Conservation (phyloP, 2,329 filamentous ascomycete species). For the Botrytis cinerea region DNA sequence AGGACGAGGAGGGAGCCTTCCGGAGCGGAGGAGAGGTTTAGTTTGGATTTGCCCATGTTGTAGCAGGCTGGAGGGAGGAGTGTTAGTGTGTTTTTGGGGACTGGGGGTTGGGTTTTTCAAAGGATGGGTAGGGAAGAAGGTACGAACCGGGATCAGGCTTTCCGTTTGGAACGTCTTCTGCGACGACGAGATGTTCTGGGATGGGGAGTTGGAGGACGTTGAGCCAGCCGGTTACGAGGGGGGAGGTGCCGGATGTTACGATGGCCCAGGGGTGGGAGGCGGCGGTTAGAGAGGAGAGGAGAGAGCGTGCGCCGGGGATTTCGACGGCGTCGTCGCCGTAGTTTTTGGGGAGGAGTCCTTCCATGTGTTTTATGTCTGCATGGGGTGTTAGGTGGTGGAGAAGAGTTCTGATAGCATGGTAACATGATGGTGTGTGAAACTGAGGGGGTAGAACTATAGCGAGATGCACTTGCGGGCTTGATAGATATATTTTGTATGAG, state of each 20-base stretch:
- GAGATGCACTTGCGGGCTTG: not conserved
- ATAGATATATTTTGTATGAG: not conserved
- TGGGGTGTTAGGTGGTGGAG: slow-evolving; percentile 15
- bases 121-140: not conserved
- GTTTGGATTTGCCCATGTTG: slow-evolving; percentile 62
- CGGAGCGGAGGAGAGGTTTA: slow-evolving; percentile 48
- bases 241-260: slow-evolving; percentile 71
- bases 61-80: slow-evolving; percentile 56
- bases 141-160: slow-evolving; percentile 66
- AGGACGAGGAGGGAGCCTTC: slow-evolving; percentile 56
- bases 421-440: not conserved
- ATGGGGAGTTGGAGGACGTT: slow-evolving; percentile 63
- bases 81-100: not conserved
- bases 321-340: slow-evolving; percentile 79
- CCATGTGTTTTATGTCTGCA: slow-evolving; percentile 77
- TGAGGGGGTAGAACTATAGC: not conserved
- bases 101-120: rapidly evolving
- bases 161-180: slow-evolving; percentile 72
- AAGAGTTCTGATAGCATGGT: no score
- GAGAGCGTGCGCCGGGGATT: slow-evolving; percentile 76
- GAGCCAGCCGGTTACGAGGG: slow-evolving; percentile 73
- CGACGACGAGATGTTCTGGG: slow-evolving; percentile 69
- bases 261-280: slow-evolving; percentile 71
- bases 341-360: slow-evolving; percentile 73
- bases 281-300: slow-evolving; percentile 67